Conservation (phyloP, 148 eudicot genomes). For the Heliosperma pusillum region DNA sequence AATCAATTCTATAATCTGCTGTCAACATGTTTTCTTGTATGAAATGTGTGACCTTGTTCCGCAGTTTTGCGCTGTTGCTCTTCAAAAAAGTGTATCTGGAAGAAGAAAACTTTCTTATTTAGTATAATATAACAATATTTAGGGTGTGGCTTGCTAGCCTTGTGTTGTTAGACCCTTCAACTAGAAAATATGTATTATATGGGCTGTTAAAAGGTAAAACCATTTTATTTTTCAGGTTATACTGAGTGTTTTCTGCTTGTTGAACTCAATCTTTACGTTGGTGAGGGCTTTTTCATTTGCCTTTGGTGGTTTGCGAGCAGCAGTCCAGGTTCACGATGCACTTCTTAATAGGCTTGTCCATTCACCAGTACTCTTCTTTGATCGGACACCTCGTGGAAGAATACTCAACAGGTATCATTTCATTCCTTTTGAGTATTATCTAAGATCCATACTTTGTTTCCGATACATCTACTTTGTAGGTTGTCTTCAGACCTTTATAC, state of each 20-base stretch:
- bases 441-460: background rate
- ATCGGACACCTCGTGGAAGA: conserved; percentile 90
- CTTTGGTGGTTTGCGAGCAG: conserved; percentile 92
- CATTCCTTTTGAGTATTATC: conserved; percentile 1
- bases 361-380: conserved; percentile 80
- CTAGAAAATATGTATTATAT: background rate
- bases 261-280: conserved; percentile 74
- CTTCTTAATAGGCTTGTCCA: conserved; percentile 61
- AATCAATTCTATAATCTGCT: too few relatives aligned
- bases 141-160: background rate
- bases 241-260: conserved; percentile 62
- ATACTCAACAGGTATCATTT: conserved; percentile 73
- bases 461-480: conserved; percentile 42
- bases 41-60: background rate
- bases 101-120: background rate
- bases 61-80: background rate
- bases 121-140: background rate
- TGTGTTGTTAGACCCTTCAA: background rate
- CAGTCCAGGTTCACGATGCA: conserved; percentile 68
- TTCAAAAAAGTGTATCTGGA: background rate
- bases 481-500: conserved; percentile 96
- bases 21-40: too few relatives aligned
- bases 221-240: conserved; percentile 41
- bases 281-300: conserved; percentile 92
- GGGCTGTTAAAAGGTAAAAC: background rate